Conservation (phyloP, 2,329 filamentous ascomycete species). For the Diplodia intermedia region DNA sequence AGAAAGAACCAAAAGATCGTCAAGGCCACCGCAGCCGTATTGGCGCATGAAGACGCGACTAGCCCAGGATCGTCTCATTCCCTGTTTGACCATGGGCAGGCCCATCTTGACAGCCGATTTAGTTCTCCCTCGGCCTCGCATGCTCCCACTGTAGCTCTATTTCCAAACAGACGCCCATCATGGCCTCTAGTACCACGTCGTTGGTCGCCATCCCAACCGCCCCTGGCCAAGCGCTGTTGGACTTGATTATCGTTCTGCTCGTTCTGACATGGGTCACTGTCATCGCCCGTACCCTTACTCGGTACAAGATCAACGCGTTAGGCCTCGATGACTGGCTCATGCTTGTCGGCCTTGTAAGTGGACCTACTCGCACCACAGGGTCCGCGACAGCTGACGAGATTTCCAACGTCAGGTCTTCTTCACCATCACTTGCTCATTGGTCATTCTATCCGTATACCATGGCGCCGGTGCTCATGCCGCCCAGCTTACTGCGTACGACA, state of each 20-base stretch:
- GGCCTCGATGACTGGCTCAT: conserved; percentile 11
- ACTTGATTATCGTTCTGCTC: conserved; percentile 1
- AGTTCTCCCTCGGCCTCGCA: neutral
- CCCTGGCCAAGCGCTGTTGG: neutral
- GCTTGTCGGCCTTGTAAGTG: conserved; percentile 12
- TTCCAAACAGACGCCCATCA: neutral
- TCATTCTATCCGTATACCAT: neutral
- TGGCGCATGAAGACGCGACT: no score
- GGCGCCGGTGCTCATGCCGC: neutral
- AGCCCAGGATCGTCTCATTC: no score
- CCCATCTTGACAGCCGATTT: neutral
- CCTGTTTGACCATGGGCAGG: neutral
- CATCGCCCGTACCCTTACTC: neutral
- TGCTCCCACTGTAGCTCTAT: neutral
- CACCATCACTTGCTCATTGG: neutral
- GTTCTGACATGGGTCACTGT: conserved; percentile 7
- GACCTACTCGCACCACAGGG: neutral
- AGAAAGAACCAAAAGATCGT: neutral
- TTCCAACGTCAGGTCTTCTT: neutral
- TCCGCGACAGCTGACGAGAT: neutral
- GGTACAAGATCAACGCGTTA: neutral
- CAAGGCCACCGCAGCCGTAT: neutral
- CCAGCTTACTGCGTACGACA: neutral
- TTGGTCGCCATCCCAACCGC: neutral
- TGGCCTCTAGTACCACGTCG: neutral